Evolutionary conservation across 2,329 filamentous ascomycete species (phyloP), one percentile per base, ranked within the genome.

Genomic region (Venturia carpophila): DNA sequence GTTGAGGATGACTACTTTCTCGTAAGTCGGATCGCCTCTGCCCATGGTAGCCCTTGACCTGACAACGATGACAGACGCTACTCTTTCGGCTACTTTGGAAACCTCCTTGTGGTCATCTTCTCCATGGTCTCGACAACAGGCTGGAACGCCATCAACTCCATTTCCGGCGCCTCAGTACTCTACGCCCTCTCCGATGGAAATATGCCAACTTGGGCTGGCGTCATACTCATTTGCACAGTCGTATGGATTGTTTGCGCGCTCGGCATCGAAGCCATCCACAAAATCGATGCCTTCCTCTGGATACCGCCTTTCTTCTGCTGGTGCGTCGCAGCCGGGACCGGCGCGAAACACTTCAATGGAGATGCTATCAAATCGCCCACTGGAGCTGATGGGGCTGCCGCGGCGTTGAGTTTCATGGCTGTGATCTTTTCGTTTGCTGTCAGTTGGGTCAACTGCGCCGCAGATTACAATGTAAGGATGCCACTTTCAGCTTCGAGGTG

Each of bases 101-200:
- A 75, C 41, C 68, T 75, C 21, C 70, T 75, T 3, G 73, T 75
- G 2, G 73, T 76, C 0, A 55, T 75, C 30, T 76, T 76, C 66
- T 75, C 73, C 3, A 76, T 75, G 71, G 67, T 75, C 21, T 71
- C 72, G 47, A 76, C 74, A 24, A 76, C 74, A 24, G 74, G 74
- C 9, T 76, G 74, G 75, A 76, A 75, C 49, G 74, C 73, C 19
- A 75, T 76, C 61, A 76, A 76, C 65, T 74, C 73, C 10, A 76
- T 76, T 49, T 75, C 74, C 6, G 75, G 74, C 2, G 73, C 75
- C 2, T 71, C 70, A 1, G 72, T 74, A 0, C 68, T 76, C 17
- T 72, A 74, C 52, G 75, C 74, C 1, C 65, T 76, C 7, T 76
- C 74, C 1, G 68, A 76, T 58, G 75, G 75, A n/a, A 70, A 66